Evolutionary conservation across 2,329 filamentous ascomycete species (phyloP), one percentile per base, ranked within the genome.

Genomic region (Calonectria pteridis): DNA sequence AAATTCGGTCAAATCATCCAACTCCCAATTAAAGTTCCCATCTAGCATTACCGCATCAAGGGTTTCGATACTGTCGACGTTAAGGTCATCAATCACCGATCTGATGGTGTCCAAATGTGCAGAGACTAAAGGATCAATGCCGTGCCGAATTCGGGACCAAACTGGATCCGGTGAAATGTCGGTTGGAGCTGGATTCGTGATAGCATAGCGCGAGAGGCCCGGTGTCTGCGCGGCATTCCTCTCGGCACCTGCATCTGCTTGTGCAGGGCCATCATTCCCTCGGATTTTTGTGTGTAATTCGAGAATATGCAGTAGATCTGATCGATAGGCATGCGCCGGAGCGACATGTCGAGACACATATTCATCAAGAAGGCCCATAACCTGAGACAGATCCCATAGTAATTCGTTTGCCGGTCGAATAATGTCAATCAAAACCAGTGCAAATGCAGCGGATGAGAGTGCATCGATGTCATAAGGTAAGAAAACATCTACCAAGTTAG

Each of bases 381-480:
- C 76, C n/a, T 77, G 74, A 6, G 76, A 74, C 4, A 78, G 46
- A 29, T 78, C 76, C 76, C 76, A 78, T 29, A 77, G 70, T 0
- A 78, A 58, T 33, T 77, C 72, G 2, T 78, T 77, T 3, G 74
- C 76, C 2, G 74, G 76, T 4, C 76, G 43, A 2, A 78, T 67
- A 11, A 77, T 77, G n/a, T 77, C 74, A 18, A 77, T 75, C 4
- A 77, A 33, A 4, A 77, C 73, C 26, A 77, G 37, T 5, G 72
- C 76, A 51, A 77, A 77, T 6, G 76, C 67, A 3, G 76, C 76
- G 1, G 76, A 77, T n/a, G 76, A 77, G 1, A 77, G 28, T 2
- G 76, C 74, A 28, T 77, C 76, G 10, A 77, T 77, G 33, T 77
- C 76, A 28, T 76, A 77, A 11, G 76, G 76, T 6, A 77, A 31